Conservation (phyloP, 2,329 filamentous ascomycete species). For the Aureobasidium namibiae region DNA sequence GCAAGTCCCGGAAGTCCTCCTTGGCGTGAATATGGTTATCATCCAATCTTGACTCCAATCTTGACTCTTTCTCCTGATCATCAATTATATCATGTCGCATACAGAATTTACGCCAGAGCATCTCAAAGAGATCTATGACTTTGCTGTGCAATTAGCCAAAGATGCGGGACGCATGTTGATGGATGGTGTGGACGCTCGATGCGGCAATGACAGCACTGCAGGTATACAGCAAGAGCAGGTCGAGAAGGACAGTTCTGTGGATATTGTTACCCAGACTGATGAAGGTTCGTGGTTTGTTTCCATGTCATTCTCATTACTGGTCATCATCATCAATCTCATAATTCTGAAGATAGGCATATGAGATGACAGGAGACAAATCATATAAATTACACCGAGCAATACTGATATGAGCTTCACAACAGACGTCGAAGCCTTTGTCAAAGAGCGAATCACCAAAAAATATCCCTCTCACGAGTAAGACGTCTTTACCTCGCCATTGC, state of each 20-base stretch:
- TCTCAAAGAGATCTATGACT: constrained; percentile 58
- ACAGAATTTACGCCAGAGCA: constrained; percentile 28
- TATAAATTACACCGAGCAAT: neutral
- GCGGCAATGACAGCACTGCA: constrained; percentile 29
- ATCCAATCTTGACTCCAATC: neutral
- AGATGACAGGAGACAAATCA: neutral
- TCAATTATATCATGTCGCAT: neutral
- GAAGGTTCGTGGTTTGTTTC: constrained; percentile 43
- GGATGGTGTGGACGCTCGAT: constrained; percentile 52
- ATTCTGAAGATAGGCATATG: neutral
- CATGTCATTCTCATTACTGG: no score
- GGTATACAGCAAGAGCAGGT: constrained; percentile 28
- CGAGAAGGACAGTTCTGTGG: constrained; percentile 69
- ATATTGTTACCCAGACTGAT: constrained; percentile 70
- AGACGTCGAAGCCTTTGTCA: constrained; percentile 68
- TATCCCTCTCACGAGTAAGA: constrained; percentile 62
- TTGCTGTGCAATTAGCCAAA: constrained; percentile 62
- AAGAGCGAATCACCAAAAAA: constrained; percentile 46
- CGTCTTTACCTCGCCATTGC: neutral
- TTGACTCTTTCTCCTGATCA: neutral
- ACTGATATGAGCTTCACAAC: neutral
- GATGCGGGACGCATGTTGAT: constrained; percentile 61
- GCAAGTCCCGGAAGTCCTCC: neutral
- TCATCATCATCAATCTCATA: no score
- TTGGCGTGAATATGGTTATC: neutral